Conservation (phyloP, 495 filamentous ascomycete species). For the Cudoniella acicularis region DNA sequence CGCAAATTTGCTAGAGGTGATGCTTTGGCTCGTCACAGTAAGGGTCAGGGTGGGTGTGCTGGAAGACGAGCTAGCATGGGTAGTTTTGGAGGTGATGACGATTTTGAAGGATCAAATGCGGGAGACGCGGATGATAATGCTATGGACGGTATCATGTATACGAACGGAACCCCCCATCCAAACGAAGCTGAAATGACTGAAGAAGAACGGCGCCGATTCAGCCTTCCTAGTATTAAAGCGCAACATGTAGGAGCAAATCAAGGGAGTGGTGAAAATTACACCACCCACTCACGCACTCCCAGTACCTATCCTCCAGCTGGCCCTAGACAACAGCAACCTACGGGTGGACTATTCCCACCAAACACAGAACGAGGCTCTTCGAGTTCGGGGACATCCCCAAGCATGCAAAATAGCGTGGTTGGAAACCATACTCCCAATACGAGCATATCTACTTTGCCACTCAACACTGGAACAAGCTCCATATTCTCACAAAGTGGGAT, state of each 20-base stretch:
- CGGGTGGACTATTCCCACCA: constrained; percentile 60
- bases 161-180: constrained; percentile 52
- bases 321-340: constrained; percentile 38
- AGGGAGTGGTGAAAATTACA: constrained; percentile 39
- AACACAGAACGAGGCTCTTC: constrained; percentile 45
- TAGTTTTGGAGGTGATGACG: constrained; percentile 78
- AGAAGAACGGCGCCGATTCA: constrained; percentile 50
- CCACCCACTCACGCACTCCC: constrained; percentile 51
- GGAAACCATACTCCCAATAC: constrained; percentile 43
- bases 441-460: constrained; percentile 43
- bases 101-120: constrained; percentile 47
- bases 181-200: constrained; percentile 63
- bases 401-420: constrained; percentile 32
- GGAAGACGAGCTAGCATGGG: constrained; percentile 84
- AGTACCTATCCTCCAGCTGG: constrained; percentile 77
- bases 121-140: constrained; percentile 64
- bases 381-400: constrained; percentile 50
- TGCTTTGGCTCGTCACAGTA: constrained; percentile 89
- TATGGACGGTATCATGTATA: constrained; percentile 75
- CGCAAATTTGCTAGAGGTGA: constrained; percentile 93
- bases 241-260: constrained; percentile 55
- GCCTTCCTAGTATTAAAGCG: constrained; percentile 69
- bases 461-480: constrained; percentile 48
- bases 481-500: constrained; percentile 68
- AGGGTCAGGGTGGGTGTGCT: constrained; percentile 93